These are phyloP conservation scores for Nicotiana undulata DNA, from an alignment of 257 asterid species.

Conservation along the genomic window DNA sequence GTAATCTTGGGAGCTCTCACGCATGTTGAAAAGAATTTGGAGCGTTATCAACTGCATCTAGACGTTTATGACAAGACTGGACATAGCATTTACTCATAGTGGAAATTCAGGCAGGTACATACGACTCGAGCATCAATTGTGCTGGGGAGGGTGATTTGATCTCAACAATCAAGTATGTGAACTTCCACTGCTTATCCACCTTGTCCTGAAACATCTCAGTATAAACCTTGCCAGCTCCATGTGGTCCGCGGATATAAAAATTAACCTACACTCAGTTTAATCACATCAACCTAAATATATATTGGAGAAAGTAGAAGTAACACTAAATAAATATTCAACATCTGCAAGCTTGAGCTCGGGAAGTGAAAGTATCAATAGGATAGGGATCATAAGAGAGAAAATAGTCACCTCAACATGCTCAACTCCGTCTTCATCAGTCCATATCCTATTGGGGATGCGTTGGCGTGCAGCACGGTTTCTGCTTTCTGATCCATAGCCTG, in stretches of 20 bases:
- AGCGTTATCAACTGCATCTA: neutral
- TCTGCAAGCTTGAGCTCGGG: neutral
- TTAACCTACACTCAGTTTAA: constrained; percentile 45
- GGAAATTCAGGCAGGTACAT: constrained; percentile 61
- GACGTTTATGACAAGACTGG: neutral
- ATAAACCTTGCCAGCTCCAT: constrained; percentile 76
- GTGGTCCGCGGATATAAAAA: constrained; percentile 86
- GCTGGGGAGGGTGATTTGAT: constrained; percentile 63
- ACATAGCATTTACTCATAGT: neutral
- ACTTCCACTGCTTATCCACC: constrained; percentile 85
- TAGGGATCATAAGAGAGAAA: neutral
- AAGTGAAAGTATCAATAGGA: neutral
- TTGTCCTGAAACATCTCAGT: constrained; percentile 91
- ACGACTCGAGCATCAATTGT: constrained; percentile 89
- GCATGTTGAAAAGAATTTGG: neutral
- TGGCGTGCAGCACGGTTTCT: constrained; percentile 97
- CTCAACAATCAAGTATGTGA: constrained; percentile 70
- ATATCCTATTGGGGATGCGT: constrained; percentile 62
- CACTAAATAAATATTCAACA: neutral
- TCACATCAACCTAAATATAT: neutral
- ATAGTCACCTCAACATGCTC: constrained; percentile 68
- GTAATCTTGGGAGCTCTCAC: neutral
- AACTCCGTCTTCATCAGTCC: constrained; percentile 86
- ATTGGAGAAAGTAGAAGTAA: neutral
- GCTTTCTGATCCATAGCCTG: constrained; percentile 88